phyloP scores from a whole-genome alignment of 208 protist genomes.

The Kentomonas sorsogonicus region DNA sequence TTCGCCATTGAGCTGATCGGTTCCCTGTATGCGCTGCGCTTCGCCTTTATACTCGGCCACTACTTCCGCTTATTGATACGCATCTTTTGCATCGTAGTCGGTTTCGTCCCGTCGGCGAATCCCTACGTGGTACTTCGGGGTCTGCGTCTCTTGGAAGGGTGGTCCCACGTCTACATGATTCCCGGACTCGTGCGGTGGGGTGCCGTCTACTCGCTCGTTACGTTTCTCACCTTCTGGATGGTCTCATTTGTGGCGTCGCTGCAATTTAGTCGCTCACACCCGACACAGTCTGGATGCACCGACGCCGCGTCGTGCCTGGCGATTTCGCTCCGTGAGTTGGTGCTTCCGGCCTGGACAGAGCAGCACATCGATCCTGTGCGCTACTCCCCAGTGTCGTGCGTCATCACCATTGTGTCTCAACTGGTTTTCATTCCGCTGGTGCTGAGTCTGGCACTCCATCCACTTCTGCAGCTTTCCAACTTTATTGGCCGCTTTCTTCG shows the following conservation, averaged over 20 bases:
- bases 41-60: constrained; percentile 62
- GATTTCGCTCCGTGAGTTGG: constrained; percentile 53
- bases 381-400: constrained; percentile 41
- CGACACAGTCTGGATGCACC: too few relatives aligned
- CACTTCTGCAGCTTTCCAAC: constrained; percentile 60
- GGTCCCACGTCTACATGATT: constrained; percentile 60
- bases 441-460: constrained; percentile 49
- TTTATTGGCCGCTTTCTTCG: constrained; percentile 74
- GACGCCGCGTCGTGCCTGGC: constrained; percentile 31
- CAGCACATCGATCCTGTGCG: constrained; percentile 29
- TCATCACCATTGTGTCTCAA: constrained; percentile 53
- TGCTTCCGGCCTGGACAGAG: constrained; percentile 50
- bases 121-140: constrained; percentile 58
- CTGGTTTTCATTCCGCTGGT: constrained; percentile 58
- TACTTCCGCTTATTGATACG: constrained; percentile 52
- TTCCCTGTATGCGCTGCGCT: constrained; percentile 51
- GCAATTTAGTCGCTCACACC: constrained; percentile 18
- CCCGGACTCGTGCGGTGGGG: constrained; percentile 64
- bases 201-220: constrained; percentile 42
- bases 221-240: constrained; percentile 65
- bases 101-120: constrained; percentile 45
- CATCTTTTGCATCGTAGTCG: constrained; percentile 53
- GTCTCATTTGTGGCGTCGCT: constrained; percentile 62
- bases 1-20: constrained; percentile 49
- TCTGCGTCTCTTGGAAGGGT: constrained; percentile 63